Evolutionary conservation across 1,284 basidiomycete genomes (phyloP), one percentile per base, ranked within the genome.

Genomic region (Cryptococcus sp.): DNA sequence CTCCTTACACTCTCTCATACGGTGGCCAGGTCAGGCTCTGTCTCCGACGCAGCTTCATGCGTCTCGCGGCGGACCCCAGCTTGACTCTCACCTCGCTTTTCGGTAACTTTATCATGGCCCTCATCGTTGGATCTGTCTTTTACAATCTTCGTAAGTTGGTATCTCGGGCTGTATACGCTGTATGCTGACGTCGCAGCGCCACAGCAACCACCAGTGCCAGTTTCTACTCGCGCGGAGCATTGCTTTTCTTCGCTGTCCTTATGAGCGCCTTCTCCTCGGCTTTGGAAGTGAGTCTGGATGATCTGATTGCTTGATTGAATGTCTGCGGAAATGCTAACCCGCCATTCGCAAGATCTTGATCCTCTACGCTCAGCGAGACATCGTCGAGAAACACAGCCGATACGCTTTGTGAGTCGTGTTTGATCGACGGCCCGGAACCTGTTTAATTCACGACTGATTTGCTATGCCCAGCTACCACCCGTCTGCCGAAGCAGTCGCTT

Each of bases 1-100:
- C 77, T 0, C 79, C 79, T 1, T 79, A 77, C 65, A 80, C 78
- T 18, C 65, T 80, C 9, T 76, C 73, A 4, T 79, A 77, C 64
- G 57, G 45, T 24, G 64, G 68, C 28, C 79, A 80, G 62, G 56
- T 79, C 71, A 72, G 70, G 56, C 66, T 80, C 24, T 80, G 79
- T 62, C 61, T 79, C 1, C 55, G 61, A 16, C 67, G 78, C 50
- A 78, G 79, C 2, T 78, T 78, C 68, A 68, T 68, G 69, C 71
- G 78, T 39, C 65, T 79, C 24, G 62, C 61, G 28, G 75, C 73
- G 6, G 75, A 79, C 64, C 78, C 78, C 1, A 72, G 70, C 46
- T 61, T 79, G 58, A 78, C 76, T 0, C 16, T 76, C 37, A 72
- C 73, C 6, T 73, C 75, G 46, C 59, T 78, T n/a, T 76, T 78